These are phyloP conservation scores for Trichoderma sp. DNA, from an alignment of 2,329 filamentous ascomycete species.

Conservation along the genomic window DNA sequence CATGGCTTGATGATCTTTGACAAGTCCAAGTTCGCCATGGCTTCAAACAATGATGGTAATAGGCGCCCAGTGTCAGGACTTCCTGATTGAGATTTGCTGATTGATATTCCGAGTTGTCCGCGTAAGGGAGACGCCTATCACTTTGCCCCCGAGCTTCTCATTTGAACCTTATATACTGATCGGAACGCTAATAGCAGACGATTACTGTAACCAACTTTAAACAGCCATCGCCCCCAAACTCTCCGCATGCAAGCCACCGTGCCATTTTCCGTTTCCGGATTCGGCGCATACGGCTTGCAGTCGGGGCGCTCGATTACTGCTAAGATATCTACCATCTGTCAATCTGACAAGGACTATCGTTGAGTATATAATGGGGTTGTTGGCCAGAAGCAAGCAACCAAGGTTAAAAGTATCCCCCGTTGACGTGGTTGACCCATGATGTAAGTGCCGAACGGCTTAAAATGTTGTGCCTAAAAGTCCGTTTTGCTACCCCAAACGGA, in stretches of 20 bases:
- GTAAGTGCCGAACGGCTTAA: not conserved
- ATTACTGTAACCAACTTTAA: not conserved
- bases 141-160: no score
- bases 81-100: not conserved
- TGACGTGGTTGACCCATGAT: not conserved
- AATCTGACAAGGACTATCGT: no score
- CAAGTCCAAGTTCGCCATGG: conserved; percentile 10
- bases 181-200: not conserved
- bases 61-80: not conserved
- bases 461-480: not conserved
- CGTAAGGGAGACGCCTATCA: not conserved
- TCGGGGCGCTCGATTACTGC: not conserved
- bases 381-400: no score
- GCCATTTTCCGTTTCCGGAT: not conserved
- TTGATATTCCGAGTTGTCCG: not conserved
- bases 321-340: not conserved
- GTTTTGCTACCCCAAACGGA: not conserved
- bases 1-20: conserved; percentile 32
- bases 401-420: not conserved
- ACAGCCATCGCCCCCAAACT: not conserved
- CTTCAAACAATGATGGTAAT: not conserved
- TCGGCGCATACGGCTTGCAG: not conserved
- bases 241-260: not conserved
- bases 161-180: not conserved
- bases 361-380: not conserved